Evolutionary conservation across 169 alveolate species (phyloP).

Genomic region (Cystoisospora suis): DNA sequence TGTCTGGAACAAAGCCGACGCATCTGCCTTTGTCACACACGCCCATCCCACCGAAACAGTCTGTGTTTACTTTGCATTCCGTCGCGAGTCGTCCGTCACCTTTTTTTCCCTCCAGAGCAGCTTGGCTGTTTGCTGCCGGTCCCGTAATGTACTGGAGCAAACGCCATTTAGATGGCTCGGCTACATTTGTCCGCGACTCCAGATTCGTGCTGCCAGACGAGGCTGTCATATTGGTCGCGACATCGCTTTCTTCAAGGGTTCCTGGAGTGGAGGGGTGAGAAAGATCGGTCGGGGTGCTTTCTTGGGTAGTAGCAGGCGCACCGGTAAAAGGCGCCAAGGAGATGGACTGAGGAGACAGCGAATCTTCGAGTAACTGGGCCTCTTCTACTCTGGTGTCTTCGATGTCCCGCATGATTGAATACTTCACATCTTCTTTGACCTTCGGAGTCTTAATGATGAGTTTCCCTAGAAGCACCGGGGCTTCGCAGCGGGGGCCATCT

Average conservation of each 20-base stretch:
- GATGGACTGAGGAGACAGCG: too few relatives aligned
- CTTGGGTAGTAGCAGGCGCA: too few relatives aligned
- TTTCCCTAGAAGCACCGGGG: constrained; percentile 4
- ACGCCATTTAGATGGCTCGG: constrained; percentile 4
- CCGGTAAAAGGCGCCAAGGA: too few relatives aligned
- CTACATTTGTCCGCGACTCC: too few relatives aligned
- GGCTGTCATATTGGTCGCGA: too few relatives aligned
- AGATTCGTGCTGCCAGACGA: too few relatives aligned
- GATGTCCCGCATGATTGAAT: neutral
- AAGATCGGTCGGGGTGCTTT: too few relatives aligned
- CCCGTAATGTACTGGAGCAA: constrained; percentile 46
- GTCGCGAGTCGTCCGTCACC: neutral
- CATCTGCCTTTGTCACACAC: constrained; percentile 48
- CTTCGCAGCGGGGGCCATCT: neutral
- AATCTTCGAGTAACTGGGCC: neutral
- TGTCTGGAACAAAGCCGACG: constrained; percentile 56
- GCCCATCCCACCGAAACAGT: constrained; percentile 59
- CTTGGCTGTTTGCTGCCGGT: constrained; percentile 35
- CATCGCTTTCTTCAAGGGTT: too few relatives aligned
- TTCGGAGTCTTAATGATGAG: neutral
- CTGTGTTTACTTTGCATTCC: constrained; percentile 46
- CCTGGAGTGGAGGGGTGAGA: too few relatives aligned
- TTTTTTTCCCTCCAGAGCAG: neutral
- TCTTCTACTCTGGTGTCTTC: neutral
- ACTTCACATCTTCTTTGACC: neutral